Evolutionary conservation across 2,329 filamentous ascomycete species (phyloP).

Genomic region (Xylaria hypoxylon): DNA sequence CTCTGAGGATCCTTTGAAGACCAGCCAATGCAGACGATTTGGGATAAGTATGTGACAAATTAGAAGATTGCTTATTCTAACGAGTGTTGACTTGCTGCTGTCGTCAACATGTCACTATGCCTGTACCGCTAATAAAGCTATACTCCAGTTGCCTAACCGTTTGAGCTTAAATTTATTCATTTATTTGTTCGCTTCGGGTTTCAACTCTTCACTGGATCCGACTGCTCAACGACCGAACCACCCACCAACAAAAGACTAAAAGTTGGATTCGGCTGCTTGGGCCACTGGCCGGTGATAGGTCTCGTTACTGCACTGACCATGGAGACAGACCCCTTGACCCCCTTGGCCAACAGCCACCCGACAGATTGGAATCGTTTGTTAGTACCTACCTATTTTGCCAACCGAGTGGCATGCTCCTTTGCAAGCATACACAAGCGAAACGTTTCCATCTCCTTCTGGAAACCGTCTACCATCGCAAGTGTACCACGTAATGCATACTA

Average conservation of each 20-base stretch:
- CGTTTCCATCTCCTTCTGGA: slow-evolving; percentile 18
- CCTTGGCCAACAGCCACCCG: slow-evolving; percentile 30
- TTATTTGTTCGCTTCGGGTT: no score
- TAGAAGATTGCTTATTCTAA: neutral
- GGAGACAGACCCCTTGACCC: slow-evolving; percentile 10
- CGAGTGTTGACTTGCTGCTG: no score
- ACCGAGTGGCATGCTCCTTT: slow-evolving; percentile 30
- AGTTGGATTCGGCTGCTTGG: slow-evolving; percentile 14
- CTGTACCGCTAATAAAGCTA: neutral
- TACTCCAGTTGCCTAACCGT: neutral
- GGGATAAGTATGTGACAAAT: neutral
- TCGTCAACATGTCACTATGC: neutral
- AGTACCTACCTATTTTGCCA: slow-evolving; percentile 34
- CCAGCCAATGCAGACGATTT: neutral
- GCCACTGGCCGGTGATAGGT: slow-evolving; percentile 5
- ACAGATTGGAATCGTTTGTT: slow-evolving; percentile 39
- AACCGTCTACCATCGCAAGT: slow-evolving; percentile 21
- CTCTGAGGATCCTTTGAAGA: neutral
- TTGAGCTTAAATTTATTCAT: no score
- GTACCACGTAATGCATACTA: slow-evolving; percentile 5
- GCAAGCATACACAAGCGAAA: slow-evolving; percentile 15
- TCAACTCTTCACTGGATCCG: neutral
- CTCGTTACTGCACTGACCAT: neutral
- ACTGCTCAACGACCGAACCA: neutral
- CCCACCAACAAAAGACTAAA: neutral